These are phyloP conservation scores for Botrytis hyacinthi DNA, from an alignment of 2,329 filamentous ascomycete genomes.

Conservation along the genomic window DNA sequence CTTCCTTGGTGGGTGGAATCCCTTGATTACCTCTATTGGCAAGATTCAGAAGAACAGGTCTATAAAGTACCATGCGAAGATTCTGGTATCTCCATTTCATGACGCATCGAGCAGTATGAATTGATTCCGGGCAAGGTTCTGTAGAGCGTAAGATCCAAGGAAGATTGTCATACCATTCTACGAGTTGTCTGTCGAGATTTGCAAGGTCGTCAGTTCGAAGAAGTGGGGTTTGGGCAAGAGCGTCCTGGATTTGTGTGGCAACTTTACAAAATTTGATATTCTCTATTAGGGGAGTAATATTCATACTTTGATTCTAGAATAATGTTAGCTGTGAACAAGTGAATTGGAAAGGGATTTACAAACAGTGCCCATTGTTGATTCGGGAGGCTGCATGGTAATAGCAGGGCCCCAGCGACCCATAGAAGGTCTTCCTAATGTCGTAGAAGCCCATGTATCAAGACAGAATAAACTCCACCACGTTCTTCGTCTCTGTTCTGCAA, in stretches of 20 bases:
- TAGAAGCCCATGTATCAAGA: slow-evolving; percentile 71
- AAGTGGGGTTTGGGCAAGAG: slow-evolving; percentile 66
- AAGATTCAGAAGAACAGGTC: slow-evolving; percentile 68
- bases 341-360: slow-evolving; percentile 16
- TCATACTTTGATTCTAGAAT: slow-evolving; percentile 51
- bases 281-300: slow-evolving; percentile 69
- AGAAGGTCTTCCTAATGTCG: slow-evolving; percentile 67
- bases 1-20: slow-evolving; percentile 49
- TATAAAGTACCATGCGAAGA: slow-evolving; percentile 71
- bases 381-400: slow-evolving; percentile 64
- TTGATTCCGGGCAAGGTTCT: slow-evolving; percentile 67
- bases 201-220: slow-evolving; percentile 65
- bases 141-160: slow-evolving; percentile 63
- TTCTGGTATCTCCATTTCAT: slow-evolving; percentile 85
- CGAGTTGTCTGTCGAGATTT: slow-evolving; percentile 64
- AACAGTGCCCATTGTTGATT: slow-evolving; percentile 40
- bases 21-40: slow-evolving; percentile 41
- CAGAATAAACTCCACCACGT: slow-evolving; percentile 77
- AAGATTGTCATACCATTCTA: slow-evolving; percentile 70
- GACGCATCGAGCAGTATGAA: slow-evolving; percentile 67
- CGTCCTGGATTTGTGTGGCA: slow-evolving; percentile 73
- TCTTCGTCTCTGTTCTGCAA: slow-evolving; percentile 60
- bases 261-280: slow-evolving; percentile 80
- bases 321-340: background rate
- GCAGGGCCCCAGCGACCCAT: slow-evolving; percentile 65